Percentiles rank a stretch among this genome's conserved stretches.
phyloP scores from a whole-genome alignment of 805 yeast species.

The Saccharomycopsis selenospora region DNA sequence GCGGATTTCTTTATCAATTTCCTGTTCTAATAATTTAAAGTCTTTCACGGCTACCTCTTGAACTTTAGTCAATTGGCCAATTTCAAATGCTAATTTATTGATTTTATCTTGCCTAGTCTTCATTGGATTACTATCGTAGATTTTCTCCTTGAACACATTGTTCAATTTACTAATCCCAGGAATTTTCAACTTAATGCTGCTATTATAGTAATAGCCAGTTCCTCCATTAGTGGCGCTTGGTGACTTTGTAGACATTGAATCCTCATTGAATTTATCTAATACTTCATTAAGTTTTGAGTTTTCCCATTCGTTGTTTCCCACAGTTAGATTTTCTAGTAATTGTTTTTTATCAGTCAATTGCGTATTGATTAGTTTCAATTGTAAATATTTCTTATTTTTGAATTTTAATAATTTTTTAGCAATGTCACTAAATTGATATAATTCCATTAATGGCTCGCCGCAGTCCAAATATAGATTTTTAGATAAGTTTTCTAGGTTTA shows the following conservation, averaged over 20 bases:
- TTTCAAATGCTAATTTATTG: conserved; percentile 16
- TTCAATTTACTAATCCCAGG: conserved; percentile 20
- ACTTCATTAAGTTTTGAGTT: conserved; percentile 10
- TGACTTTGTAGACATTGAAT: background rate
- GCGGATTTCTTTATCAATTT: conserved; percentile 11
- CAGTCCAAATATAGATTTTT: conserved; percentile 13
- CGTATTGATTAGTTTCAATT: conserved; percentile 12
- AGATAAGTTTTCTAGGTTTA: conserved; percentile 16
- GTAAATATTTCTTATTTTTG: conserved; percentile 16
- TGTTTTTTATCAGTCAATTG: conserved; percentile 15
- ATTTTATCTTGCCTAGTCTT: conserved; percentile 19
- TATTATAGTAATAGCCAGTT: too few relatives aligned
- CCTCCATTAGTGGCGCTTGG: background rate
- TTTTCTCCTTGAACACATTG: conserved; percentile 19
- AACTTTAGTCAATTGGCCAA: conserved; percentile 15
- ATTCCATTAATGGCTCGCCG: conserved; percentile 20
- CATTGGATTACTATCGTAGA: conserved; percentile 21
- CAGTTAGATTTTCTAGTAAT: conserved; percentile 13
- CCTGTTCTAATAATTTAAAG: conserved; percentile 11
- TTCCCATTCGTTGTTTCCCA: conserved; percentile 13
- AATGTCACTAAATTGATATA: conserved; percentile 19
- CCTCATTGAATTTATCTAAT: conserved; percentile 6
- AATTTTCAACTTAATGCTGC: conserved; percentile 10
- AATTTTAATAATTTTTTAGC: conserved; percentile 19
- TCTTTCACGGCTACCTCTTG: conserved; percentile 13